phyloP scores from a whole-genome alignment of 176 grass and related monocot genomes.

The Coix lacrymajobi region DNA sequence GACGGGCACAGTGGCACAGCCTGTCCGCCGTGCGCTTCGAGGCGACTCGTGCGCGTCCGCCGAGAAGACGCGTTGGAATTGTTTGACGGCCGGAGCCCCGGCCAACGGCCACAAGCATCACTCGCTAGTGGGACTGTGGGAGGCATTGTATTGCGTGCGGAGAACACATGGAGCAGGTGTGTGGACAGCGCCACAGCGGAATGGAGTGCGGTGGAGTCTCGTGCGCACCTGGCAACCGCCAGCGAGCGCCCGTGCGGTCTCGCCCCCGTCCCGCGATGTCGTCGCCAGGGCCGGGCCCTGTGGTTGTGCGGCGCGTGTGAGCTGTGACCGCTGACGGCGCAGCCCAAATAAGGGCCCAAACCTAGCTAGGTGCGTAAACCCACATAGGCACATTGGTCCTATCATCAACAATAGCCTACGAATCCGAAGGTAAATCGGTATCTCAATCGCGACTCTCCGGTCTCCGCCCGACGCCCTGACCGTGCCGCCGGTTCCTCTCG shows the following conservation, averaged over 20 bases:
- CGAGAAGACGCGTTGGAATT: slow-evolving; percentile 30
- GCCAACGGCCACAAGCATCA: background rate
- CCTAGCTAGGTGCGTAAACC: no score
- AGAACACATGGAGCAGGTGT: background rate
- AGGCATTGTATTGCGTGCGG: background rate
- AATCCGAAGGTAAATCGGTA: no score
- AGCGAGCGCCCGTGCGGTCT: slow-evolving; percentile 6
- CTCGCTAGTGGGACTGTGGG: background rate
- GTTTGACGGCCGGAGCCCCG: slow-evolving; percentile 26
- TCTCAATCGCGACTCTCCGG: no score
- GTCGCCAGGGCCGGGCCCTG: no score
- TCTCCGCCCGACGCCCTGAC: no score
- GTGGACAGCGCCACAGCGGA: background rate
- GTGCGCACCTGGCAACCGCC: background rate
- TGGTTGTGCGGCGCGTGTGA: no score
- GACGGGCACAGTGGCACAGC: slow-evolving; percentile 23
- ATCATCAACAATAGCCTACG: no score
- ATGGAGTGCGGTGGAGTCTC: background rate
- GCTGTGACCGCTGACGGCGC: no score
- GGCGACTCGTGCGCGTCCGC: slow-evolving; percentile 28
- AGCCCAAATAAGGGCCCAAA: no score
- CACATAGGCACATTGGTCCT: no score
- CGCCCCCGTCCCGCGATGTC: slow-evolving; percentile 5
- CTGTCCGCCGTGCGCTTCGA: slow-evolving; percentile 25
- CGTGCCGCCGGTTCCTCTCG: no score